Conservation (phyloP, 208 protist genomes). For the Crithidia acanthocephali region DNA sequence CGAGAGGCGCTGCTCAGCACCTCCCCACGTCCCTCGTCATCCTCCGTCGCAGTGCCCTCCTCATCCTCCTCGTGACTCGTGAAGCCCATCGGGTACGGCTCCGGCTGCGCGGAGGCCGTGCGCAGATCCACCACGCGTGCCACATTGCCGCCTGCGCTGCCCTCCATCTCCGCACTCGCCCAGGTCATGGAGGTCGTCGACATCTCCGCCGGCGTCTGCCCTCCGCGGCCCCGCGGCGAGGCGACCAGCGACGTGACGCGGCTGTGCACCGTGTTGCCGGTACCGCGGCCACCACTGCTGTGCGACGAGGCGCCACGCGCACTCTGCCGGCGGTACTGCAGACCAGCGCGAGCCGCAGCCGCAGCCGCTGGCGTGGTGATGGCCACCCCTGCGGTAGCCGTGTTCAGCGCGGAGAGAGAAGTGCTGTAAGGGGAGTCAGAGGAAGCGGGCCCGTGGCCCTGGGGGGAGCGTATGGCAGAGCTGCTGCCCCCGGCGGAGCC, state of each 20-base stretch:
- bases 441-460: slow-evolving; percentile 1
- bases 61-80: slow-evolving; percentile 1
- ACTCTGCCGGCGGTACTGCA: slow-evolving; percentile 9
- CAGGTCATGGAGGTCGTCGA: neutral
- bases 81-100: neutral
- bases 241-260: neutral
- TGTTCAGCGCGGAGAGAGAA: neutral
- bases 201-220: neutral
- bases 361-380: neutral
- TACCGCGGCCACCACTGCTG: slow-evolving; percentile 9
- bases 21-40: neutral
- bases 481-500: slow-evolving; percentile 2
- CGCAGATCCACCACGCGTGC: neutral
- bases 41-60: neutral
- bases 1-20: neutral
- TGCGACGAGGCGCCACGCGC: slow-evolving; percentile 1
- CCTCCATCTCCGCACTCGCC: neutral
- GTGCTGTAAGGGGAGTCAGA: slow-evolving; percentile 10
- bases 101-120: neutral
- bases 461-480: neutral
- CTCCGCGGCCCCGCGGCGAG: slow-evolving; percentile 10
- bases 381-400: too few species aligned
- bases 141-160: neutral
- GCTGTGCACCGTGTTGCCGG: slow-evolving; percentile 5
- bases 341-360: neutral